Conservation (phyloP, 208 protist species). For the Lotmaria passim region DNA sequence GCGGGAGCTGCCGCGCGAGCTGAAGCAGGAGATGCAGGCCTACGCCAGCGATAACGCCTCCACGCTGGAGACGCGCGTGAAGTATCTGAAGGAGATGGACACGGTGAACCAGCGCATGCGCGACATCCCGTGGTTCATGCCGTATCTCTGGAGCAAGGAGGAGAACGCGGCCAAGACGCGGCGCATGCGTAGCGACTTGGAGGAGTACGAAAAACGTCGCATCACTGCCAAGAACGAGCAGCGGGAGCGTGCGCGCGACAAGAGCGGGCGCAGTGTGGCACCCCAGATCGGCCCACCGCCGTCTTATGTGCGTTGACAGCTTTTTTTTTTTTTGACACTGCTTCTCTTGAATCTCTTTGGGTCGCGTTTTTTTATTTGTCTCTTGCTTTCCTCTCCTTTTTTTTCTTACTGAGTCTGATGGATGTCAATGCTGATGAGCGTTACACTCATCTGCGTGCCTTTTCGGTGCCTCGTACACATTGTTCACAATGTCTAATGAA, state of each 20-base stretch:
- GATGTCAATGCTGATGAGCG: too few species aligned
- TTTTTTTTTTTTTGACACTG: not conserved
- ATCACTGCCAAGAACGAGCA: constrained; percentile 37
- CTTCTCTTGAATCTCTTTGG: not conserved
- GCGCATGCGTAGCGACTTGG: constrained; percentile 75
- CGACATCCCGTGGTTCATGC: constrained; percentile 93
- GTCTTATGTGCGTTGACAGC: constrained; percentile 69
- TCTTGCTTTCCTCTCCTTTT: not conserved
- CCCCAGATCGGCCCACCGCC: constrained; percentile 77
- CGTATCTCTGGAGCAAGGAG: constrained; percentile 93
- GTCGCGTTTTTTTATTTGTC: not conserved
- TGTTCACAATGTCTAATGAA: too few species aligned
- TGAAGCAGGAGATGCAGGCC: constrained; percentile 74
- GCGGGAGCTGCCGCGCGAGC: constrained; percentile 75
- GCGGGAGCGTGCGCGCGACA: constrained; percentile 24
- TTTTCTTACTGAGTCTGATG: too few species aligned
- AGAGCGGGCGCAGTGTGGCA: constrained; percentile 49
- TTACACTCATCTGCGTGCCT: too few species aligned
- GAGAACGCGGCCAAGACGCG: constrained; percentile 75
- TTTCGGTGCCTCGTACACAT: too few species aligned
- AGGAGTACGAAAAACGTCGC: constrained; percentile 68
- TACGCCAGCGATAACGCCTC: constrained; percentile 68
- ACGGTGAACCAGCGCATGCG: constrained; percentile 92
- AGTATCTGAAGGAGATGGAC: constrained; percentile 91
- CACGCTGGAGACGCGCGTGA: constrained; percentile 82